phyloP scores from a whole-genome alignment of 805 yeast genomes.

The Candida ortonii region DNA sequence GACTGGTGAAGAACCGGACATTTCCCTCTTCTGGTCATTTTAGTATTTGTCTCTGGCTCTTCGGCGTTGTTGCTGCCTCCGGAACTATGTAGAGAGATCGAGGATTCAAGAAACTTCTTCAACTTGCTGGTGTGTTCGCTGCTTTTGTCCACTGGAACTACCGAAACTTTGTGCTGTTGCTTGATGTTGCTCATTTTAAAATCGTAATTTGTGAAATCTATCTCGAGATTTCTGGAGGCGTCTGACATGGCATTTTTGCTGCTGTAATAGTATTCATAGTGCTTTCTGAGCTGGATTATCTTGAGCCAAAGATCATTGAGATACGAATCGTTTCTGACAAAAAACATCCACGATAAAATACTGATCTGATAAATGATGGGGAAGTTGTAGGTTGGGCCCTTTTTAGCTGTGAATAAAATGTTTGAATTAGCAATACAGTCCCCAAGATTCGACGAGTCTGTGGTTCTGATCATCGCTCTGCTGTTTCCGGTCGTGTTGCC shows the following conservation, averaged over 20 bases:
- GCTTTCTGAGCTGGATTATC: constrained; percentile 34
- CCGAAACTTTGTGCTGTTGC: constrained; percentile 15
- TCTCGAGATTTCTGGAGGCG: constrained; percentile 30
- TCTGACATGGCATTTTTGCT: constrained; percentile 30
- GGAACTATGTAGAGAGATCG: constrained; percentile 15
- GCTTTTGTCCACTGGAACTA: constrained; percentile 25
- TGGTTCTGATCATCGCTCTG: constrained; percentile 13
- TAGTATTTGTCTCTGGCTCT: constrained; percentile 3
- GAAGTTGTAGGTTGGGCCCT: constrained; percentile 34
- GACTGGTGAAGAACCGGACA: constrained; percentile 27
- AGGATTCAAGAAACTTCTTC: constrained; percentile 32
- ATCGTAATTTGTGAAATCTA: constrained; percentile 33
- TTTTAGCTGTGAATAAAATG: constrained; percentile 35
- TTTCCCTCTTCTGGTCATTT: constrained; percentile 6
- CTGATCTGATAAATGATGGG: constrained; percentile 40
- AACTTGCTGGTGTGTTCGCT: constrained; percentile 32
- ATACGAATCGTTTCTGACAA: constrained; percentile 58
- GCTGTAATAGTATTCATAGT: constrained; percentile 36
- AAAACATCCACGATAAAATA: constrained; percentile 57
- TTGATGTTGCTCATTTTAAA: constrained; percentile 24
- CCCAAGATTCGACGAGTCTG: constrained; percentile 28
- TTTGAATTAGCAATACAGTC: constrained; percentile 35
- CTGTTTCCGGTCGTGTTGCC: constrained; percentile 4
- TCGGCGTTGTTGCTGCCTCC: background rate
- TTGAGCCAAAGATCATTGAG: constrained; percentile 50